Percentiles rank a stretch among this genome's conserved stretches.
phyloP scores from a whole-genome alignment of 768 basidiomycete genomes.

The Tephrocybe rancida region DNA sequence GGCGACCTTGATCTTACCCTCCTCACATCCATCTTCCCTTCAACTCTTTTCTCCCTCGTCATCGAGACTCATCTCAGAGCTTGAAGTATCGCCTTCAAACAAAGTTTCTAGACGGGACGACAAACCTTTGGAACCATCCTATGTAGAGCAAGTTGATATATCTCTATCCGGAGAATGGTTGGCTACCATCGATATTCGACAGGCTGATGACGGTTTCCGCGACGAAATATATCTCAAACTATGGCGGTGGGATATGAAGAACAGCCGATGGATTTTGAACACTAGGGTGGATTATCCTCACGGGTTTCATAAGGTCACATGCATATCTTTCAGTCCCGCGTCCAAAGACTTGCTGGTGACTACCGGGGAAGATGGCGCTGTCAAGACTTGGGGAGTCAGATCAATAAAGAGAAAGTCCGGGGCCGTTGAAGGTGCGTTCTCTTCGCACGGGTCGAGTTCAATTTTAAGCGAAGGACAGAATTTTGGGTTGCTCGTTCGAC shows the following conservation, averaged over 20 bases:
- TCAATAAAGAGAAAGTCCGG: conserved; percentile 45
- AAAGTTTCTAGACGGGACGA: conserved; percentile 83
- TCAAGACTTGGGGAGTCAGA: conserved; percentile 82
- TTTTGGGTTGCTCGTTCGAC: conserved; percentile 84
- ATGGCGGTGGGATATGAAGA: conserved; percentile 81
- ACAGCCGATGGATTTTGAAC: conserved; percentile 72
- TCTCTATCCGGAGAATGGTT: conserved; percentile 83
- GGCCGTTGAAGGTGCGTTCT: conserved; percentile 51
- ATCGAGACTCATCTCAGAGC: conserved; percentile 75
- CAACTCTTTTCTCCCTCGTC: conserved; percentile 83
- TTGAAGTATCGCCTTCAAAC: conserved; percentile 94
- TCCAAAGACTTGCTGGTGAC: conserved; percentile 56
- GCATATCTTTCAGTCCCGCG: conserved; percentile 68
- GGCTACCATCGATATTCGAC: conserved; percentile 83
- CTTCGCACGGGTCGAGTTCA: neutral
- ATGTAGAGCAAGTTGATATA: conserved; percentile 71
- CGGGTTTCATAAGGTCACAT: conserved; percentile 60
- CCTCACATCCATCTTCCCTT: conserved; percentile 94
- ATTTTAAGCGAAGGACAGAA: conserved; percentile 35
- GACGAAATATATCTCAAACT: conserved; percentile 83
- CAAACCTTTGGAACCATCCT: conserved; percentile 69
- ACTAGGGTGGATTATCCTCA: conserved; percentile 92
- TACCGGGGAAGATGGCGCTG: conserved; percentile 69
- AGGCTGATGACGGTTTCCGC: conserved; percentile 65
- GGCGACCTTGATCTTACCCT: conserved; percentile 81